Evolutionary conservation across 371 early-diverging fungal species (phyloP), one percentile per base, ranked within the genome.

Genomic region (Lichtheimia ramosa): DNA sequence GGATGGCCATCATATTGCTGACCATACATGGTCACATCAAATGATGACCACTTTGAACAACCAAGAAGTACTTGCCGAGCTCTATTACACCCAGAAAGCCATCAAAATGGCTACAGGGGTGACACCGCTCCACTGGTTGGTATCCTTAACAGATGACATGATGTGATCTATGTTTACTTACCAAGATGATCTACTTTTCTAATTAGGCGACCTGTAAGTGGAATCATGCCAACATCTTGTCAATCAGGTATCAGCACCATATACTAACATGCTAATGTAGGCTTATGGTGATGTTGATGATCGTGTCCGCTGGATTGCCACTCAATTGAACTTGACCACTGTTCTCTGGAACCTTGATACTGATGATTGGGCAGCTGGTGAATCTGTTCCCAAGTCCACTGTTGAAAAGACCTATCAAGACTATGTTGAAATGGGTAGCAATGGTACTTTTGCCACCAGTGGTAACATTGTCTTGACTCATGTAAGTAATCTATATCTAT

Each of bases 11-110:
- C 85, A 88, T 16, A 83, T 91, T 69, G 89, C 83, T 15, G 75
- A 80, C 42, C 91, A 90, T 64, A 85, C 89, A n/a, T 90, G 88
- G 89, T 71, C 79, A 51, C 92, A 91, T 59, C 69, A 73, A 48
- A 75, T 82, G 48, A 73, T 86, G 64, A 89, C 89, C 40, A 75
- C 86, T 16, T 69, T 87, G 66, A 79, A 81, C 39, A 88, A 88
- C 62, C 77, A 81, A 39, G 82, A 88, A 63, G 81, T 90, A 52
- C 76, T 91, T 51, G 85, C 89, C 53, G 92, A 91, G 65, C 65
- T 89, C 58, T 79, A 83, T 65, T 90, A 84, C 65, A 90, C 90
- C 55, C 84, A 73, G 64, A 71, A 82, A 71, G 81, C 83, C 20
- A 83, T 86, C 75, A 83, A 86, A 67, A 49, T 70, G 56, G 71